Evolutionary conservation across 2,329 filamentous ascomycete species (phyloP), one percentile per base, ranked within the genome.

Genomic region (Penicillium sp.): DNA sequence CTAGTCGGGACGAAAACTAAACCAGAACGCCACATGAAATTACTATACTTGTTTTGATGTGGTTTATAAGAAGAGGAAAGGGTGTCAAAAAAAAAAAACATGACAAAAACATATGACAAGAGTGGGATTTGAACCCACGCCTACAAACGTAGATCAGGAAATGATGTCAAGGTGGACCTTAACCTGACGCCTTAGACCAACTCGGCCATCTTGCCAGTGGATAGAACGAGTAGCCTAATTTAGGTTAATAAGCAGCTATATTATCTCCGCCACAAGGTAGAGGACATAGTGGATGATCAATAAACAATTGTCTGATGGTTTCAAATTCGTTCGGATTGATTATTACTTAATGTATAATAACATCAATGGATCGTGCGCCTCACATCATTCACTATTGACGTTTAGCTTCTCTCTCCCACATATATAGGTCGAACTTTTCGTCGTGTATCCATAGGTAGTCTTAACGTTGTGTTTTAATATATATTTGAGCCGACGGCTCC

Each of bases 151-250:
- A 63, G 61, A 63, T 59, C 61, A 63, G 61, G 61, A 63, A 52
- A 59, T 58, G 55, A 24, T 52, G 64, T 61, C 55, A 68, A 68
- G 65, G 65, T 67, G 48, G 55, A 66, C 67, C 67, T 69, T 69
- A 69, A 69, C 67, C 67, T 69, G 66, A 66, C 66, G 66, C 66
- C 66, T 68, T 69, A 58, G 66, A 69, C 66, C 66, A 69, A 69
- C 66, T 69, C 66, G 66, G 66, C 66, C 66, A 69, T 69, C 66
- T 69, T 69, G 61, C 66, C 66, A 48, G 24, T 56, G 21, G 11
- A 53, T 56, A 46, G 14, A 13, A 1, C 13, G 2, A 11, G 1
- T 1, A 0, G 0, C 1, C 9, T n/a, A 22, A 10, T 0, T 14
- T 22, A 51, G 37, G 13, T 5, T 13, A 21, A 51, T 60, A 2